These are phyloP conservation scores for Seiridium unicorne DNA, from an alignment of 2,329 filamentous ascomycete genomes.

Conservation along the genomic window DNA sequence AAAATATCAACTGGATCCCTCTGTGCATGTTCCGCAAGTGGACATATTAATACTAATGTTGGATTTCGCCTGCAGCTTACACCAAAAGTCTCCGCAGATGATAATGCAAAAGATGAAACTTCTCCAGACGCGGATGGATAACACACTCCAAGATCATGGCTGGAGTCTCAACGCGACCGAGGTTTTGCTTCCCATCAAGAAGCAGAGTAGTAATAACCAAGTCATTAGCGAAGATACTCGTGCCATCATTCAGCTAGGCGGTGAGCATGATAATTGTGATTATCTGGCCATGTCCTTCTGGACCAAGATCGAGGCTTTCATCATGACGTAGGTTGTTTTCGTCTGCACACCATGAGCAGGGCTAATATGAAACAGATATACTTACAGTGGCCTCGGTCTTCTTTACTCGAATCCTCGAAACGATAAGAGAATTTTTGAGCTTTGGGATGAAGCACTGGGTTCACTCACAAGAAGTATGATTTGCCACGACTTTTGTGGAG, in stretches of 20 bases:
- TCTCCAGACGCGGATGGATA: conserved; percentile 63
- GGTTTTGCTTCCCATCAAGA: conserved; percentile 55
- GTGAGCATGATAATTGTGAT: conserved; percentile 43
- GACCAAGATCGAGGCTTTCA: conserved; percentile 57
- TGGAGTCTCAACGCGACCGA: conserved; percentile 48
- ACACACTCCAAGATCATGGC: conserved; percentile 41
- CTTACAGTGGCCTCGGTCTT: conserved; percentile 50
- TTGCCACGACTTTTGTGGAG: conserved; percentile 27
- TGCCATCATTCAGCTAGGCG: conserved; percentile 49
- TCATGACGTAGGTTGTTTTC: conserved; percentile 47
- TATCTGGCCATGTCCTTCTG: conserved; percentile 60
- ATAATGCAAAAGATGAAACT: conserved; percentile 58
- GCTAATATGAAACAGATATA: conserved; percentile 41
- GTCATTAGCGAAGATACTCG: conserved; percentile 58
- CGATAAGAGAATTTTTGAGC: conserved; percentile 33
- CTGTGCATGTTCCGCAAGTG: conserved; percentile 64
- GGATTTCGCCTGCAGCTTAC: conserved; percentile 68
- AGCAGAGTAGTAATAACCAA: conserved; percentile 41
- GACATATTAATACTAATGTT: conserved; percentile 64
- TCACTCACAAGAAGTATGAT: conserved; percentile 31
- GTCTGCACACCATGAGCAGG: background rate
- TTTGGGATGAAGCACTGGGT: conserved; percentile 38
- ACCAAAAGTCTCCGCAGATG: conserved; percentile 57
- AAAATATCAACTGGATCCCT: conserved; percentile 66
- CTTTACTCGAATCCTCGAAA: conserved; percentile 35